phyloP scores from a whole-genome alignment of 2,329 filamentous ascomycete species.

The Aspergillus sp. region DNA sequence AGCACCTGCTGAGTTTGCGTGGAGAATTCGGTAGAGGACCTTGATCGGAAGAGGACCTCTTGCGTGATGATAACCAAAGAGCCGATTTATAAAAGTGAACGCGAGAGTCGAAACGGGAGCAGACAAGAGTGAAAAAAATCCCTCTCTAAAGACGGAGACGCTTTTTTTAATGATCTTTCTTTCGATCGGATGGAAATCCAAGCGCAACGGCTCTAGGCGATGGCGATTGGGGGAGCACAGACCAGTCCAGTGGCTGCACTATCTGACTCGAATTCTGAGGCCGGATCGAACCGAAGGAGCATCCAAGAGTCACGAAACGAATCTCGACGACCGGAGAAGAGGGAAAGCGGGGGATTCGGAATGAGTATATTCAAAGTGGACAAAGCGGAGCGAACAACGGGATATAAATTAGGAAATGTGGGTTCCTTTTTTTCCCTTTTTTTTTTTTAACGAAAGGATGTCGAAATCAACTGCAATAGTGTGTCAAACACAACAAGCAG shows the following conservation, averaged over 20 bases:
- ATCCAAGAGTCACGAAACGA: conserved; percentile 18
- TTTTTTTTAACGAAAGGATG: conserved; percentile 36
- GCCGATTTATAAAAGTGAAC: not conserved
- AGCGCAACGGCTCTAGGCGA: conserved; percentile 29
- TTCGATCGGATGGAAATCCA: conserved; percentile 23
- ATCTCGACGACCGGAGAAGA: conserved; percentile 8
- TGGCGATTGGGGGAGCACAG: conserved; percentile 36
- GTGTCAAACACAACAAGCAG: conserved; percentile 47
- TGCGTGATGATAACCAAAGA: conserved; percentile 9
- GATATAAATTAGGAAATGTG: conserved; percentile 17
- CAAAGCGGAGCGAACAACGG: conserved; percentile 18
- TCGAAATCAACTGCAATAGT: conserved; percentile 38
- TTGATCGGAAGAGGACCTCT: conserved; percentile 10
- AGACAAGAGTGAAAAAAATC: conserved; percentile 9
- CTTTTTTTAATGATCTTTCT: conserved; percentile 4
- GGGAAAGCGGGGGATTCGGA: conserved; percentile 11
- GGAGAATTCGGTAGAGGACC: conserved; percentile 12
- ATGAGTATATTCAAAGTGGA: conserved; percentile 7
- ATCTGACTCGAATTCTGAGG: conserved; percentile 28
- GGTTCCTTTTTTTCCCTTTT: conserved; percentile 15
- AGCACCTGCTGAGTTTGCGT: conserved; percentile 70
- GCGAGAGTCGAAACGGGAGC: not conserved
- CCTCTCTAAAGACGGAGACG: conserved; percentile 20
- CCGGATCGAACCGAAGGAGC: conserved; percentile 24
- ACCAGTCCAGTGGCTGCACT: conserved; percentile 49